Base-by-base conservation (phyloP, 2,329 filamentous ascomycete species). In the Botrytis sinoallii region DNA sequence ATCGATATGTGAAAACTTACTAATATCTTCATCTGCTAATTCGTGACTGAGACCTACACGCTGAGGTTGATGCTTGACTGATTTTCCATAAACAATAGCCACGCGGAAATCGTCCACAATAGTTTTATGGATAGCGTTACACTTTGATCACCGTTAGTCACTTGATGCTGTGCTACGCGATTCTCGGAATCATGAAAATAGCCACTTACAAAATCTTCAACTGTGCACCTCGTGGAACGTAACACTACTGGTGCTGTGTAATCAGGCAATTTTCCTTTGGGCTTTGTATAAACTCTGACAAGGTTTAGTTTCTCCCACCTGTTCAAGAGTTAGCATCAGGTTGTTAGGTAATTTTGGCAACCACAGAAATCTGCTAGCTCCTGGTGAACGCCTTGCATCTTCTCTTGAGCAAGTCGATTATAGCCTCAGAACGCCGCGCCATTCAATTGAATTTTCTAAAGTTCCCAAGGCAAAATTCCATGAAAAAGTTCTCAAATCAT, bases 51-150 rank as follows among this genome's bases (percentile, higher is more conserved):
- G 88, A 68, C 96, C 96, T 76, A 98, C 96, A 80, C 95, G 90
- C 85, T 99, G 96, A 77, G 96, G 96, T 85, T 98, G 96, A 85
- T 99, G 96, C 88, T 98, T 98, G 78, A 98, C 95, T 73, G 95
- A 98, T 83, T 95, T 96, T 78, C 96, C 96, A 83, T 98, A 99
- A 60, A 99, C 96, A 81, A 99, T 92, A 72, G 96, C 96, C 75
- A 91, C 90, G 84, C 95, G 97, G 88, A 99, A 99, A 79, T 97
- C 92, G 79, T 99, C 96, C 73, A 96, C 88, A 82, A 99, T 98
- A 73, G 90, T 97, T 82, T 96, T 94, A 85, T 99, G 96, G 82
- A 99, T 99, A 78, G 93, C 89, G 85, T 98, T 97, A 85, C 96
- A 99, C 94, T 97, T 81, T 3, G n/a, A 72, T 70, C 9, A 66